Evolutionary conservation across 1,139 yeast species (phyloP).

Genomic region (Kurtzmaniella quercitrusa): DNA sequence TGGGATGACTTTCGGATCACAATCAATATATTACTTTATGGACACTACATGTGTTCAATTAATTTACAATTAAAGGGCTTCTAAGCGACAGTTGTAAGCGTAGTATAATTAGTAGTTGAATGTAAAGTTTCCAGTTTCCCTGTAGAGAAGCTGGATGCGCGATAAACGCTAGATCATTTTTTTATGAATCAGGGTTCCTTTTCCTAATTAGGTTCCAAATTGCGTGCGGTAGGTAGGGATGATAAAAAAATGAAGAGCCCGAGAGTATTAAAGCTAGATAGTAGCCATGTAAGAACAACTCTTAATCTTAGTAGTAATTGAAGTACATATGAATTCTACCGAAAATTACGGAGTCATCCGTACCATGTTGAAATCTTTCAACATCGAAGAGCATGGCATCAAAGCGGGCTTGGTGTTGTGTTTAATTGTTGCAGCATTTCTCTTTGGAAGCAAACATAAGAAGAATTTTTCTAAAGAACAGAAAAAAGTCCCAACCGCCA

Average conservation of each 20-base stretch:
- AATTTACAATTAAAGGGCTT: neutral
- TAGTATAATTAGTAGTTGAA: neutral
- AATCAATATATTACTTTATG: neutral
- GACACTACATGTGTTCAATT: neutral
- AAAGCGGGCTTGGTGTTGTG: neutral
- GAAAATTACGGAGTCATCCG: constrained; percentile 1
- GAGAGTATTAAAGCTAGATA: neutral
- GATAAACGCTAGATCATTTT: neutral
- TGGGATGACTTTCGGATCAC: neutral
- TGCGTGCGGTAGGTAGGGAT: constrained; percentile 8
- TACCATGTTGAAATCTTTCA: neutral
- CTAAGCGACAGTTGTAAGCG: neutral
- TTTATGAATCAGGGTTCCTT: neutral
- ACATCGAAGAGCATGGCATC: neutral
- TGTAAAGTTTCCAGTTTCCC: neutral
- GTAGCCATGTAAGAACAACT: neutral
- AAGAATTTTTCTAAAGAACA: neutral
- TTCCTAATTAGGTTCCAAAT: constrained; percentile 8
- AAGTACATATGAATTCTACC: neutral
- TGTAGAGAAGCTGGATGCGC: constrained; percentile 1
- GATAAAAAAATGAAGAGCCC: neutral
- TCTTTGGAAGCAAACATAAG: neutral
- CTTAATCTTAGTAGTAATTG: neutral
- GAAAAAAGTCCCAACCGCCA: constrained; percentile 1
- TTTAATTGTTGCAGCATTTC: neutral